Evolutionary conservation across 371 early-diverging fungal genomes (phyloP).

Genomic region (Mortierella sp.): DNA sequence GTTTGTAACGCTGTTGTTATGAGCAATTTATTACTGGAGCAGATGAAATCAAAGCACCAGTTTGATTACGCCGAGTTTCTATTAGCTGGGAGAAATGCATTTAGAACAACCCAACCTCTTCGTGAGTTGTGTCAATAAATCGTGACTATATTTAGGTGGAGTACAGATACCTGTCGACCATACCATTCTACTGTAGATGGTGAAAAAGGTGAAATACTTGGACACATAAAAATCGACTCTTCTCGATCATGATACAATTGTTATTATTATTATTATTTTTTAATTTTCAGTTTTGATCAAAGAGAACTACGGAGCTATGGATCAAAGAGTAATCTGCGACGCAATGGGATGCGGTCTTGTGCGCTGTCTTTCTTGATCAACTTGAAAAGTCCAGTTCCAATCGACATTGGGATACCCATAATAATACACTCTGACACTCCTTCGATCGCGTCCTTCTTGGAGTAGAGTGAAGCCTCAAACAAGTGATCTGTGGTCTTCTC

Average conservation of each 20-base stretch:
- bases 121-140: too few species aligned
- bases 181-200: too few species aligned
- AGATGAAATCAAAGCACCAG: too few species aligned
- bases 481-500: constrained; percentile 99
- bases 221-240: too few species aligned
- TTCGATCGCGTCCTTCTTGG: constrained; percentile 91
- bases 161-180: too few species aligned
- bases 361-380: constrained; percentile 77
- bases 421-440: constrained; percentile 99
- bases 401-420: constrained; percentile 97
- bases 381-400: constrained; percentile 98
- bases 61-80: too few species aligned
- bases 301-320: constrained; percentile 15
- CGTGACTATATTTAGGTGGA: too few species aligned
- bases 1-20: too few species aligned
- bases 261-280: neutral
- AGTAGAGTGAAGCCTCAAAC: constrained; percentile 97
- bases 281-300: neutral
- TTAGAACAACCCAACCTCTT: too few species aligned
- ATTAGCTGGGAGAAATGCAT: too few species aligned
- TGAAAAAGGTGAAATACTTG: too few species aligned
- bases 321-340: constrained; percentile 76
- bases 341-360: constrained; percentile 65
- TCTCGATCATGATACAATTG: neutral
- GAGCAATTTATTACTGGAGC: too few species aligned